Evolutionary conservation across 257 asterid genomes (phyloP), one percentile per base, ranked within the genome.

Genomic region (Fraxinus cuspidata): DNA sequence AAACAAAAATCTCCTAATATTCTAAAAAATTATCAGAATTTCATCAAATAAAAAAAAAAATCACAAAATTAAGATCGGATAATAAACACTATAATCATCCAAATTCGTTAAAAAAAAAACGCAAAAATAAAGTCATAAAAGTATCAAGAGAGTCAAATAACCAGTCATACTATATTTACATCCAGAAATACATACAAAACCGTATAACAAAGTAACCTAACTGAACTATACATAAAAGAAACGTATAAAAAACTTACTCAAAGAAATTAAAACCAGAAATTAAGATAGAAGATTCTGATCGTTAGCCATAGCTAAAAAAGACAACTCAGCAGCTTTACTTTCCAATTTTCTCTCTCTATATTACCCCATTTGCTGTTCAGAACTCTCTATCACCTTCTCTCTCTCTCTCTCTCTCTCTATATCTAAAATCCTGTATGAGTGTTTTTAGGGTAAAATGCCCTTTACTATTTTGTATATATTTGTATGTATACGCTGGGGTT

Each of bases 311-410:
- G 75, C 4, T 11, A 79, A 75, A 64, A 16, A 68, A 74, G 77
- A 42, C 73, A 74, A 19, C 72, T 27, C 75, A 69, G 80, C 88
- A 71, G 81, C 18, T 42, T 42, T 13, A 18, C 86, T 88, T 85
- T 86, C 67, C 75, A 68, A 83, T 73, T 78, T 75, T 80, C 78
- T 82, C 51, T 73, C 60, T 82, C 73, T 72, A 77, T 73, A n/a
- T 42, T 82, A 77, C 85, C 77, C 86, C 87, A 87, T 88, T 80
- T 34, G 72, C 83, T 75, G 81, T 74, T 67, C 85, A 76, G 87
- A 84, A 84, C 88, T 80, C 68, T 83, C 73, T 74, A 81, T 74
- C 60, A 81, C 75, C n/a, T n/a, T 81, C 75, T 64, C 18, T 78
- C 83, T 42, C 49, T 40, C 75, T 81, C 75, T 64, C 75, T 81